phyloP scores from a whole-genome alignment of 2,329 filamentous ascomycete species.

The Diaporthe citri region DNA sequence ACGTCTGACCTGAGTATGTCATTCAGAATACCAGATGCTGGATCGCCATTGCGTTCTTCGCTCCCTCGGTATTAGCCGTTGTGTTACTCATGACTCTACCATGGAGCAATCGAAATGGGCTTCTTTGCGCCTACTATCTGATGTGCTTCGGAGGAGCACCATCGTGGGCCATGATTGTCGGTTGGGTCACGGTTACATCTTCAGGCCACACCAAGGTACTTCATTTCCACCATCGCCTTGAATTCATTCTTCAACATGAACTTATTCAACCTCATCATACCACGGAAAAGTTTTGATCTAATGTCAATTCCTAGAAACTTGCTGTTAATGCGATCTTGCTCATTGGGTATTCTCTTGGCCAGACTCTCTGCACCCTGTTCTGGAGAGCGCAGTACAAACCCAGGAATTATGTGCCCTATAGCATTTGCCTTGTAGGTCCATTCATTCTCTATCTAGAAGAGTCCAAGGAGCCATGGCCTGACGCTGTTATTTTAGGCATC shows the following conservation, averaged over 20 bases:
- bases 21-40: constrained; percentile 1
- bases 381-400: constrained; percentile 26
- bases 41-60: constrained; percentile 18
- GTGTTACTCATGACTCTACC: constrained; percentile 8
- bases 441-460: too few species aligned
- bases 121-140: constrained; percentile 5
- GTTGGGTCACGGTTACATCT: constrained; percentile 13
- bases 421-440: constrained; percentile 12
- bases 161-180: constrained; percentile 18
- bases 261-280: too few species aligned
- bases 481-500: neutral
- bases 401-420: constrained; percentile 21
- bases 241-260: neutral
- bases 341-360: constrained; percentile 11
- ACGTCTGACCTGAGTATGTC: neutral
- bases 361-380: constrained; percentile 17
- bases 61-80: constrained; percentile 2
- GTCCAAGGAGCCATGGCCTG: neutral
- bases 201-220: constrained; percentile 25
- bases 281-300: neutral
- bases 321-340: constrained; percentile 8
- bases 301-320: neutral
- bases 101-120: neutral
- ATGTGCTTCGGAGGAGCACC: constrained; percentile 24
- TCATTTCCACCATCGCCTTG: too few species aligned